Conservation (phyloP, 164 flowering plant genomes). For the Protea cynaroides region DNA sequence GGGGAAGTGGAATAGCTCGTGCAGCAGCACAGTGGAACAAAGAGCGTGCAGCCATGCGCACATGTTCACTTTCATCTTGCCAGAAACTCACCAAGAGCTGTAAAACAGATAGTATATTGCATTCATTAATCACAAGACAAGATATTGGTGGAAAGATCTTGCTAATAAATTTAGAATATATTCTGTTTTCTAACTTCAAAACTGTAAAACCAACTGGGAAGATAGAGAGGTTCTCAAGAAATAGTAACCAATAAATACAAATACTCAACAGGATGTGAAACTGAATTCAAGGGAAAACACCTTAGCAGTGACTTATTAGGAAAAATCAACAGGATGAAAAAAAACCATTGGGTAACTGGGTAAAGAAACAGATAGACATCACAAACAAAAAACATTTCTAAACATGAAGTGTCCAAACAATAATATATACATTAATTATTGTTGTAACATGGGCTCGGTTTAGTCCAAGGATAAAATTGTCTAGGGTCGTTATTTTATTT, state of each 20-base stretch:
- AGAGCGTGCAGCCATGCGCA: slow-evolving; percentile 97
- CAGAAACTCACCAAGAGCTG: slow-evolving; percentile 95
- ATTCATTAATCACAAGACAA: background rate
- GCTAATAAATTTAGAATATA: background rate
- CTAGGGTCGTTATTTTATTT: too few species aligned
- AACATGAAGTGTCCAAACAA: too few species aligned
- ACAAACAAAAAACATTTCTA: too few species aligned
- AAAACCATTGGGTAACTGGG: too few species aligned
- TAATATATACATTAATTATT: too few species aligned
- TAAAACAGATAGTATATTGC: slow-evolving; percentile 10
- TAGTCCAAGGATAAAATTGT: too few species aligned
- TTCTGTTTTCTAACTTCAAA: background rate
- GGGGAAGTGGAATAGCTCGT: slow-evolving; percentile 79
- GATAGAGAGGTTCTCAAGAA: background rate
- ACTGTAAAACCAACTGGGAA: background rate
- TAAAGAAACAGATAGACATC: too few species aligned
- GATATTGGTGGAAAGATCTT: background rate
- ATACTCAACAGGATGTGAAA: too few species aligned
- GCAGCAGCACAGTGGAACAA: slow-evolving; percentile 98
- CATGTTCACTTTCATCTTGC: slow-evolving; percentile 94
- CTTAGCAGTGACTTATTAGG: too few species aligned
- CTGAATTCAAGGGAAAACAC: too few species aligned
- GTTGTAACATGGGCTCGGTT: too few species aligned
- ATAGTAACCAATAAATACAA: background rate
- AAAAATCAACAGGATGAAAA: too few species aligned